Evolutionary conservation across 2,329 filamentous ascomycete genomes (phyloP).

Genomic region (Fusarium palustre): DNA sequence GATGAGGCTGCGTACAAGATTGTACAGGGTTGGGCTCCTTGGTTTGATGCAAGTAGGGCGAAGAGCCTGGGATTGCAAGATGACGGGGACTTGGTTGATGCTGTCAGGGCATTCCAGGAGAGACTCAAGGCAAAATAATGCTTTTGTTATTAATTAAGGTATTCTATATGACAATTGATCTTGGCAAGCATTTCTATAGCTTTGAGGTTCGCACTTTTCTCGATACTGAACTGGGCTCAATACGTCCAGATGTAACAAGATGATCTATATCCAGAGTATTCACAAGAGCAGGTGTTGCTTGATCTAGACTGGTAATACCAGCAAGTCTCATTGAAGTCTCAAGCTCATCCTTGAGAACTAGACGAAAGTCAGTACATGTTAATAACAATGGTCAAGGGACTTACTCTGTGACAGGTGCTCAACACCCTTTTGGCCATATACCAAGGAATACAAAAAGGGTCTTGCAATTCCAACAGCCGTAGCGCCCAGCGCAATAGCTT

Average conservation of each 20-base stretch:
- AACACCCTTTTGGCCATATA: slow-evolving; percentile 66
- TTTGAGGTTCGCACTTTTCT: slow-evolving; percentile 25
- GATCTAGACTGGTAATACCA: slow-evolving; percentile 47
- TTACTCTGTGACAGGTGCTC: slow-evolving; percentile 67
- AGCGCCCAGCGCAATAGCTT: slow-evolving; percentile 64
- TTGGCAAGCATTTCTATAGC: slow-evolving; percentile 6
- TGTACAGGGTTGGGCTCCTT: slow-evolving; percentile 66
- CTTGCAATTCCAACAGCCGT: slow-evolving; percentile 66
- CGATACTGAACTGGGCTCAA: slow-evolving; percentile 11
- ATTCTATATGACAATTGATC: background rate
- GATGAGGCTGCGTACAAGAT: slow-evolving; percentile 61
- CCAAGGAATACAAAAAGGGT: slow-evolving; percentile 64
- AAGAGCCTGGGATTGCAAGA: slow-evolving; percentile 62
- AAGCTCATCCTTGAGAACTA: slow-evolving; percentile 49
- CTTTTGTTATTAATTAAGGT: background rate
- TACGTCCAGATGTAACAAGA: slow-evolving; percentile 43
- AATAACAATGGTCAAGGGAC: slow-evolving; percentile 33
- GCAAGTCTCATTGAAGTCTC: slow-evolving; percentile 49
- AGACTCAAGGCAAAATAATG: slow-evolving; percentile 20
- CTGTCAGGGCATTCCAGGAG: slow-evolving; percentile 47
- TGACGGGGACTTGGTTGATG: slow-evolving; percentile 56
- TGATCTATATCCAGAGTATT: slow-evolving; percentile 51
- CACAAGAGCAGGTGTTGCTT: slow-evolving; percentile 46
- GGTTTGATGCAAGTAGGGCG: slow-evolving; percentile 64
- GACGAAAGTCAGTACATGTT: background rate